phyloP scores from a whole-genome alignment of 495 filamentous ascomycete species.

The Podospora fimiseda region DNA sequence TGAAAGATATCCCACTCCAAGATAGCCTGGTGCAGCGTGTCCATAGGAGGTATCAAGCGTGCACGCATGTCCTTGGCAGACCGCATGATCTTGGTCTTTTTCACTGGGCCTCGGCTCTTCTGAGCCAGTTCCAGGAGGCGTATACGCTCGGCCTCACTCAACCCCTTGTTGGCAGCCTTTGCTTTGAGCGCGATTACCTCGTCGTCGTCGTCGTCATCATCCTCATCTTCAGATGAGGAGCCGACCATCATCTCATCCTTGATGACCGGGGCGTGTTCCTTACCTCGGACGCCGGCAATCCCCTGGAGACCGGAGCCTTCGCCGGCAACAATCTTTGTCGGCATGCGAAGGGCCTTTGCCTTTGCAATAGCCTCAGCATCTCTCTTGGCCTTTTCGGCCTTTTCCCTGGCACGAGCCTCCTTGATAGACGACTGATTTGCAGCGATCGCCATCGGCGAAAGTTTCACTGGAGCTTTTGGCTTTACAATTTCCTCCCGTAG shows the following conservation, averaged over 20 bases:
- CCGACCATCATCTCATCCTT: conserved; percentile 87
- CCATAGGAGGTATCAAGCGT: conserved; percentile 81
- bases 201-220: conserved; percentile 51
- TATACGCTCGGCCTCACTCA: conserved; percentile 48
- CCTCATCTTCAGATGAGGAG: conserved; percentile 68
- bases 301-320: conserved; percentile 73
- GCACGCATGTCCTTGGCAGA: conserved; percentile 91
- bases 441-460: conserved; percentile 32
- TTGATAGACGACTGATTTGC: conserved; percentile 46
- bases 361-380: conserved; percentile 61
- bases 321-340: conserved; percentile 53
- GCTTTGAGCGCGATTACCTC: conserved; percentile 44
- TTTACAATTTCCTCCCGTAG: conserved; percentile 8
- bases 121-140: conserved; percentile 40
- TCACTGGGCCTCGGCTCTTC: conserved; percentile 59
- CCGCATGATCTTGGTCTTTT: conserved; percentile 67
- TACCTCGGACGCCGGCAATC: conserved; percentile 66
- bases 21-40: conserved; percentile 74
- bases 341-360: conserved; percentile 53
- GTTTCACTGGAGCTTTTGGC: conserved; percentile 25
- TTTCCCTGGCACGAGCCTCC: conserved; percentile 64
- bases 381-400: conserved; percentile 64
- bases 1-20: conserved; percentile 93
- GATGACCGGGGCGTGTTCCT: conserved; percentile 55
- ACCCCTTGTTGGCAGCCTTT: conserved; percentile 27